Percentiles rank a stretch among this genome's conserved stretches.
phyloP scores from a whole-genome alignment of 2,329 filamentous ascomycete genomes.

The Davidsoniella australis region DNA sequence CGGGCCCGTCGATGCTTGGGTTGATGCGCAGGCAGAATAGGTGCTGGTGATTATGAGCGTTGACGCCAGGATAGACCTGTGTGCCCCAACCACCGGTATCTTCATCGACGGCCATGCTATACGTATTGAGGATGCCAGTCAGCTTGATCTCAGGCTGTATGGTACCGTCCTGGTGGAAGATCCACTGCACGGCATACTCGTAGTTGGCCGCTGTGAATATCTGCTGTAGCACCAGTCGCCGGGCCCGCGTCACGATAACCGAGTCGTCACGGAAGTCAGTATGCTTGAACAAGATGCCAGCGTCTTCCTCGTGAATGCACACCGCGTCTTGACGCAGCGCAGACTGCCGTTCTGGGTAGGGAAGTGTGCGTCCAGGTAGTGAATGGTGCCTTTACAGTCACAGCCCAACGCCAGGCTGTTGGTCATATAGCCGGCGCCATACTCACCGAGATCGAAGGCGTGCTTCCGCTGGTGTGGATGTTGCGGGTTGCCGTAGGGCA shows the following conservation, averaged over 20 bases:
- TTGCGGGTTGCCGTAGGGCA: conserved; percentile 72
- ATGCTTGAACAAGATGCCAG: conserved; percentile 85
- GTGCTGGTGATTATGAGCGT: conserved; percentile 92
- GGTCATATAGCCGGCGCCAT: conserved; percentile 70
- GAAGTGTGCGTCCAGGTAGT: conserved; percentile 80
- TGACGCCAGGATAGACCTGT: conserved; percentile 76
- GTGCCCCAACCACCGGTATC: conserved; percentile 79
- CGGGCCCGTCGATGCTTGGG: conserved; percentile 68
- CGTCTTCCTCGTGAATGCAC: conserved; percentile 89
- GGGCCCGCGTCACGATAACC: conserved; percentile 66
- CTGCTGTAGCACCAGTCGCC: conserved; percentile 75
- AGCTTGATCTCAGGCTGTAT: conserved; percentile 84
- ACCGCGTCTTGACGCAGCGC: conserved; percentile 76
- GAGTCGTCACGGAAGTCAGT: conserved; percentile 86
- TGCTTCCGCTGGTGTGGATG: conserved; percentile 68
- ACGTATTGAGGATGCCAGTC: conserved; percentile 86
- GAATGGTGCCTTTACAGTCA: conserved; percentile 79
- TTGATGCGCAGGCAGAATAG: conserved; percentile 83
- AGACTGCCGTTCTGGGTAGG: conserved; percentile 61
- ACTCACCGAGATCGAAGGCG: conserved; percentile 66
- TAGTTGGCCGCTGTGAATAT: conserved; percentile 95
- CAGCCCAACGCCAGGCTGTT: conserved; percentile 62
- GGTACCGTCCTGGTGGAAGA: conserved; percentile 82
- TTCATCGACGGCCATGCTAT: conserved; percentile 62
- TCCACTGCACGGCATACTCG: conserved; percentile 70